Evolutionary conservation across 2,329 filamentous ascomycete species (phyloP).

Genomic region (Pseudogymnoascus sp.): DNA sequence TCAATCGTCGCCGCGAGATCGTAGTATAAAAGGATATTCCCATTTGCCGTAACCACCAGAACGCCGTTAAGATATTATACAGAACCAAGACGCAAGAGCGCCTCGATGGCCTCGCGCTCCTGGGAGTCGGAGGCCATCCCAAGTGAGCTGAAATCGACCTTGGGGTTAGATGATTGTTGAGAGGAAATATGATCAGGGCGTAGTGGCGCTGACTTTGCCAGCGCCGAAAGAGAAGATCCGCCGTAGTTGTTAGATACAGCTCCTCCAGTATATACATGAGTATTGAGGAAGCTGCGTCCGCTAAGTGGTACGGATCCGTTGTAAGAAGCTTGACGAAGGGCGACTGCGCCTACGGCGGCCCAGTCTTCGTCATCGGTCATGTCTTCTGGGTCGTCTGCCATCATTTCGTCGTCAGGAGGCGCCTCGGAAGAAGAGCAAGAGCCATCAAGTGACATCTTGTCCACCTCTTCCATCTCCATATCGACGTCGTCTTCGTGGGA

Average conservation of each 20-base stretch:
- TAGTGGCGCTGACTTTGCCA: conserved; percentile 28
- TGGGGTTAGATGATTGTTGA: conserved; percentile 39
- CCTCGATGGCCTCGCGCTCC: conserved; percentile 75
- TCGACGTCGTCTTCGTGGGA: conserved; percentile 60
- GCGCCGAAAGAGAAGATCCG: conserved; percentile 23
- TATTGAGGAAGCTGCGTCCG: conserved; percentile 38
- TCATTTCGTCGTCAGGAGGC: conserved; percentile 53
- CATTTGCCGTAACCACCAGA: conserved; percentile 5
- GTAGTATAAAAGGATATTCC: conserved; percentile 4
- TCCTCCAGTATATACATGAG: conserved; percentile 41
- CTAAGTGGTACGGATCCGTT: conserved; percentile 47
- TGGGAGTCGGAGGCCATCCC: conserved; percentile 50
- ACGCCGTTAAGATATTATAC: conserved; percentile 40
- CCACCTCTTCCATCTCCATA: conserved; percentile 77
- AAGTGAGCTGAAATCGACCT: conserved; percentile 42
- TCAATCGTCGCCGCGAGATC: conserved; percentile 11
- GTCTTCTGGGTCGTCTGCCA: conserved; percentile 73
- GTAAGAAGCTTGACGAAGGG: conserved; percentile 63
- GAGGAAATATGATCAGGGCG: conserved; percentile 23
- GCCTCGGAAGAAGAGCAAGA: conserved; percentile 72
- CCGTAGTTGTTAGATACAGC: conserved; percentile 22
- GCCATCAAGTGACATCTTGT: conserved; percentile 87
- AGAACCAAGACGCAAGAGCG: conserved; percentile 73
- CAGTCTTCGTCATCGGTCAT: conserved; percentile 95
- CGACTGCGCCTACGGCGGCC: conserved; percentile 80